Evolutionary conservation across 177 flowering plant species (phyloP).

Genomic region (Vitis hybrid): DNA sequence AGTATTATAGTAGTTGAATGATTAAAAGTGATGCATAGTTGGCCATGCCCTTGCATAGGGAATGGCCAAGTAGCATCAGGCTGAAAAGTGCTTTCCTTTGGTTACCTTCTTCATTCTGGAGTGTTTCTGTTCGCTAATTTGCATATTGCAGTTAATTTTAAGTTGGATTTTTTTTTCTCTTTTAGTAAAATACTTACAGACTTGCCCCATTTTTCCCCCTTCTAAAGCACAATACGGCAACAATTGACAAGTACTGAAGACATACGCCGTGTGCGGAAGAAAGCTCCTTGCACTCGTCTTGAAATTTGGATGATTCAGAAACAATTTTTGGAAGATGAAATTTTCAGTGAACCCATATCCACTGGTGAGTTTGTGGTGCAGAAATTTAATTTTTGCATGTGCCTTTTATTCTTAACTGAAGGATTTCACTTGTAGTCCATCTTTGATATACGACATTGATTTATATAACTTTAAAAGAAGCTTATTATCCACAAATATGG

Average conservation of each 20-base stretch:
- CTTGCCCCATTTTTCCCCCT: not conserved
- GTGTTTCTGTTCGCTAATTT: not conserved
- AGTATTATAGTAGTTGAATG: not conserved
- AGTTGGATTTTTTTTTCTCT: not conserved
- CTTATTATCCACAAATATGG: not conserved
- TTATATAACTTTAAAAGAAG: not conserved
- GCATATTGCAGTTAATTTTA: not conserved
- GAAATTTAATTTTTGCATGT: not conserved
- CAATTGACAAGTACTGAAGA: conserved; percentile 85
- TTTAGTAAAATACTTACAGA: conserved; percentile 5
- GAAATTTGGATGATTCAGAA: conserved; percentile 80
- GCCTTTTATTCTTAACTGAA: not conserved
- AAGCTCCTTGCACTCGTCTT: conserved; percentile 86
- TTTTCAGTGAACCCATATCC: conserved; percentile 63
- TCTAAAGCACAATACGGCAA: conserved; percentile 68
- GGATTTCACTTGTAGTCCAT: not conserved
- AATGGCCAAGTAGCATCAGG: not conserved
- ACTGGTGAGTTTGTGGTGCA: conserved; percentile 53
- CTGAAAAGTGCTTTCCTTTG: not conserved
- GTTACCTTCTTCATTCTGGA: not conserved
- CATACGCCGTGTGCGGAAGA: conserved; percentile 84
- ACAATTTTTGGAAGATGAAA: conserved; percentile 67
- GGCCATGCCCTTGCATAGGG: not conserved
- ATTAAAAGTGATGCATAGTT: not conserved
- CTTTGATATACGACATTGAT: not conserved